These are phyloP conservation scores for Entomortierella chlamydospora DNA, from an alignment of 192 early-diverging fungal genomes.

Conservation along the genomic window DNA sequence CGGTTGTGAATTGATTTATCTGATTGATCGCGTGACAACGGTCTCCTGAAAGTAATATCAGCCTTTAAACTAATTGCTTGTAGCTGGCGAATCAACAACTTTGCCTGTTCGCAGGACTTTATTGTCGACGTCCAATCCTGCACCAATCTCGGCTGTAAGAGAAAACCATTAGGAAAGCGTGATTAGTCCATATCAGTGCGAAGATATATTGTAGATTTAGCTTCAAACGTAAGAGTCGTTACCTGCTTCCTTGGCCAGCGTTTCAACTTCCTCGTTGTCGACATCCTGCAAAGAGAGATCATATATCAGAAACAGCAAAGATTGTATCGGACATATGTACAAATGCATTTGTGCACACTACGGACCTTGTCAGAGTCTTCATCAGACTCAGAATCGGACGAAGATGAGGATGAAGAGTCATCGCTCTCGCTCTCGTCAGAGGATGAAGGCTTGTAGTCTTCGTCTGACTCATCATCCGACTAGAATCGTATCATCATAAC, in stretches of 20 bases:
- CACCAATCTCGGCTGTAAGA: slow-evolving; percentile 15
- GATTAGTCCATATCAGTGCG: too few species aligned
- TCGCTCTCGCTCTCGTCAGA: slow-evolving; percentile 11
- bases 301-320: not conserved
- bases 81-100: too few species aligned
- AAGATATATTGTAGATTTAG: too few species aligned
- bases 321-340: not conserved
- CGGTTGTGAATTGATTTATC: too few species aligned
- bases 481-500: slow-evolving; percentile 6
- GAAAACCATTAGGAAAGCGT: not conserved
- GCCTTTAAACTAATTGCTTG: too few species aligned
- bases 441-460: slow-evolving; percentile 22
- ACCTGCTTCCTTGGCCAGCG: slow-evolving; percentile 38
- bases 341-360: not conserved
- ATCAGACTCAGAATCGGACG: slow-evolving; percentile 23
- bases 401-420: slow-evolving; percentile 17
- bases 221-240: not conserved
- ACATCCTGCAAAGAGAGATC: slow-evolving; percentile 29
- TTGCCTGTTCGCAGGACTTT: slow-evolving; percentile 50
- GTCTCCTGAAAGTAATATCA: too few species aligned
- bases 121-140: slow-evolving; percentile 19
- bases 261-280: slow-evolving; percentile 27
- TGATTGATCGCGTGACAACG: too few species aligned
- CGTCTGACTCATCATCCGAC: slow-evolving; percentile 48
- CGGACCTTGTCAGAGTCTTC: slow-evolving; percentile 13